Base-by-base conservation (phyloP, 1,284 basidiomycete species). In the Malassezia caprae region DNA sequence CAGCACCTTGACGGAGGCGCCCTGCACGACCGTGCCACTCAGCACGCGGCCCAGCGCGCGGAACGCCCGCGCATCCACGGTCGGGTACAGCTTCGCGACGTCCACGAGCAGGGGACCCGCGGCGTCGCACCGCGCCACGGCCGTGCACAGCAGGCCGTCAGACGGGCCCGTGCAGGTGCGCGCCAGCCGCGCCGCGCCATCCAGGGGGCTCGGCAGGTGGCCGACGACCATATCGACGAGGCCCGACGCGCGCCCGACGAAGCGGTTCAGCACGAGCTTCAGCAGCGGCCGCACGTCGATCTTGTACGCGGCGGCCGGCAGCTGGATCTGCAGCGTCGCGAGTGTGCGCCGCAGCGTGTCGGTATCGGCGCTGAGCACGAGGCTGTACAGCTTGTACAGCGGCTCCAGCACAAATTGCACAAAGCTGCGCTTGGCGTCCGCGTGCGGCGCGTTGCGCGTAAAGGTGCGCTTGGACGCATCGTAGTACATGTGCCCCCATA, bases 401-500 rank as follows among this genome's bases (percentile, higher is more conserved):
- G 94, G 94, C 62, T 93, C 90, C 62, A 99, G 79, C 65, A 99
- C 85, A 76, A 99, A 99, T 72, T 96, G 87, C 30, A 96, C 88
- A 71, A 99, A 99, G 37, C 86, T 84, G 34, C 94, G 82, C 59
- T 83, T 82, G 31, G 83, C 80, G 69, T 90, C 88, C 0, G 87
- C 83, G 63, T 91, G 88, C 1, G 82, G 78, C 24, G 84, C 82
- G 69, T 87, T 90, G 50, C 90, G 83, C 7, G 84, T 85, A 75
- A 98, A 98, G 76, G 90, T 94, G 61, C 90, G 84, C 47, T 76
- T 75, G 49, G 87, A 84, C 32, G 79, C 72, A 76, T 90, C 83
- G 77, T 88, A 96, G 79, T 90, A 99, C 70, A 98, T 90, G 77
- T 98, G 93, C 24, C 94, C 94, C 94, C 94, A 99, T 11, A 99